These are phyloP conservation scores for Rhynchosporium agropyri DNA, from an alignment of 2,329 filamentous ascomycete species.

Conservation along the genomic window DNA sequence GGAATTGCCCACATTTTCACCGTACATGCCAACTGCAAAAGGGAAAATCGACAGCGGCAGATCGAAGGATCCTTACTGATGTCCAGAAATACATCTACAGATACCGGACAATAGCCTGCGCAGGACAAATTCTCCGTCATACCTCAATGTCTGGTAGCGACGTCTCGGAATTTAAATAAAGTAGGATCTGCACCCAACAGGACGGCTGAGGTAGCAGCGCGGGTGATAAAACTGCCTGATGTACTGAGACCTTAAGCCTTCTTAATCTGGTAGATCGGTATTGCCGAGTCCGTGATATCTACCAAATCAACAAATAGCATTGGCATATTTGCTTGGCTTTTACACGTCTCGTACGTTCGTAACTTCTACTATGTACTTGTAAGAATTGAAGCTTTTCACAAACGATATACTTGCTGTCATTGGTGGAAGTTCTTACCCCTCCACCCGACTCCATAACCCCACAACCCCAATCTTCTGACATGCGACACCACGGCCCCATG, in stretches of 20 bases:
- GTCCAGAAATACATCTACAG: background rate
- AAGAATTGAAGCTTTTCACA: slow-evolving; percentile 8
- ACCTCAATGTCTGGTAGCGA: background rate
- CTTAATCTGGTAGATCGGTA: slow-evolving; percentile 4
- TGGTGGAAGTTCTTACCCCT: slow-evolving; percentile 31
- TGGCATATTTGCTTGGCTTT: slow-evolving; percentile 6
- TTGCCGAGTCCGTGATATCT: background rate
- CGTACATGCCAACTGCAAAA: background rate
- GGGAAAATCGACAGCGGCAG: slow-evolving; percentile 25
- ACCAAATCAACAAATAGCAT: slow-evolving; percentile 10
- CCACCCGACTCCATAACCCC: slow-evolving; percentile 23
- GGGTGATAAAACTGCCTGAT: background rate
- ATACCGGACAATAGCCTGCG: slow-evolving; percentile 20
- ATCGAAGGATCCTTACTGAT: slow-evolving; percentile 14
- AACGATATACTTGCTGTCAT: slow-evolving; percentile 13
- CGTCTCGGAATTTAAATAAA: background rate
- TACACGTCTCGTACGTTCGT: background rate
- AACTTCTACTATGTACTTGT: background rate
- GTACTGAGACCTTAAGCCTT: background rate
- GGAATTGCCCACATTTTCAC: background rate
- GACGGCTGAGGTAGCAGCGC: background rate
- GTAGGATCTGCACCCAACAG: background rate
- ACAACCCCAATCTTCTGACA: slow-evolving; percentile 23
- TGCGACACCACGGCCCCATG: slow-evolving; percentile 14
- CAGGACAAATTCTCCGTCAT: slow-evolving; percentile 25